Conservation (phyloP, 257 asterid genomes). For the Ocimum tenuiflorum region DNA sequence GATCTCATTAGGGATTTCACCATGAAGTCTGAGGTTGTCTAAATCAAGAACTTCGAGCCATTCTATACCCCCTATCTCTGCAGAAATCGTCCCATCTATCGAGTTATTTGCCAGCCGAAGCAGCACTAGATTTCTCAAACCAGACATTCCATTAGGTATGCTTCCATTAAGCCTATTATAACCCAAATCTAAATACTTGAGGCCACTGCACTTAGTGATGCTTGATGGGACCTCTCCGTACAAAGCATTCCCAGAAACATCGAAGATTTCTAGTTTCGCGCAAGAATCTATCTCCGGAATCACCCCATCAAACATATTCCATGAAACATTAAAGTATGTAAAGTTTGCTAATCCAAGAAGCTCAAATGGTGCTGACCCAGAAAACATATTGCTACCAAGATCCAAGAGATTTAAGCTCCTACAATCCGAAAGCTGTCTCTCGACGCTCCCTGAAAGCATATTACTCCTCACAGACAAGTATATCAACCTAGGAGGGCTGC, state of each 20-base stretch:
- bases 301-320: conserved; percentile 44
- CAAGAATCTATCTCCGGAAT: conserved; percentile 30
- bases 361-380: conserved; percentile 57
- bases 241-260: conserved; percentile 52
- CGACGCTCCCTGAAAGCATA: conserved; percentile 61
- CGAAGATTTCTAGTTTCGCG: conserved; percentile 43
- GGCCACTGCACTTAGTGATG: conserved; percentile 51
- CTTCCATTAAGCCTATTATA: conserved; percentile 61
- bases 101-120: conserved; percentile 27
- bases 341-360: conserved; percentile 42
- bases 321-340: conserved; percentile 38
- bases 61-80: conserved; percentile 58
- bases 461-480: conserved; percentile 78
- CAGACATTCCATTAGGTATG: conserved; percentile 56
- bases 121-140: conserved; percentile 45
- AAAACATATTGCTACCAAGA: conserved; percentile 69
- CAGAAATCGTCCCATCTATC: conserved; percentile 51
- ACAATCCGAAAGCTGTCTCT: conserved; percentile 44
- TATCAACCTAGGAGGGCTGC: conserved; percentile 44
- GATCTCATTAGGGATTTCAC: conserved; percentile 65
- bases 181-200: conserved; percentile 77
- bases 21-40: conserved; percentile 52
- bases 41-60: conserved; percentile 83
- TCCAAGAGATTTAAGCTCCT: conserved; percentile 69
- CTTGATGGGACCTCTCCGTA: conserved; percentile 52